Percentiles rank a stretch among this genome's conserved stretches.
phyloP scores from a whole-genome alignment of 2,329 filamentous ascomycete genomes.

The Cercospora beticola region DNA sequence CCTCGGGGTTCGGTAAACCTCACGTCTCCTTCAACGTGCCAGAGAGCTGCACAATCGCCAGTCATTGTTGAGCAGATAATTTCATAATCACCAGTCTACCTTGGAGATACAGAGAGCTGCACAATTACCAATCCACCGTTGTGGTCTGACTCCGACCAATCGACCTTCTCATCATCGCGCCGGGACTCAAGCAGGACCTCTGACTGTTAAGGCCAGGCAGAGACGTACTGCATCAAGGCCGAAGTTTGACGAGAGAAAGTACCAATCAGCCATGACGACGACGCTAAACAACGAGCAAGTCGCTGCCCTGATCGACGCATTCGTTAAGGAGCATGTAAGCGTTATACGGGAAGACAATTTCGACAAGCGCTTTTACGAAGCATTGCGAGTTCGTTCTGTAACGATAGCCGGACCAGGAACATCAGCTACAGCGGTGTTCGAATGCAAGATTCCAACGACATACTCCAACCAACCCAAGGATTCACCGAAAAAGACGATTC shows the following conservation, averaged over 20 bases:
- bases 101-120: not conserved
- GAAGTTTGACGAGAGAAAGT: not conserved
- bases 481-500: conserved; percentile 17
- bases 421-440: conserved; percentile 18
- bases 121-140: not conserved
- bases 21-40: not conserved
- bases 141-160: not conserved
- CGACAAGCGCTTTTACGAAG: conserved; percentile 19
- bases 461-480: conserved; percentile 22
- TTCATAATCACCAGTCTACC: not conserved
- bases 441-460: conserved; percentile 20
- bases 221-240: not conserved
- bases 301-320: not conserved
- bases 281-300: not conserved
- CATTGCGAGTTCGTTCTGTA: conserved; percentile 9
- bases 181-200: not conserved
- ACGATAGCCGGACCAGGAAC: conserved; percentile 10
- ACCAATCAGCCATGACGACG: not conserved
- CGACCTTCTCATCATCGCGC: not conserved
- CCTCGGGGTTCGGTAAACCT: not conserved
- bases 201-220: not conserved
- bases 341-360: conserved; percentile 20
- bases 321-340: conserved; percentile 6
- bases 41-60: not conserved
- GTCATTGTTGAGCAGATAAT: not conserved